Base-by-base conservation (phyloP, 352 stramenopile species). In the Thalassiosira hispida region DNA sequence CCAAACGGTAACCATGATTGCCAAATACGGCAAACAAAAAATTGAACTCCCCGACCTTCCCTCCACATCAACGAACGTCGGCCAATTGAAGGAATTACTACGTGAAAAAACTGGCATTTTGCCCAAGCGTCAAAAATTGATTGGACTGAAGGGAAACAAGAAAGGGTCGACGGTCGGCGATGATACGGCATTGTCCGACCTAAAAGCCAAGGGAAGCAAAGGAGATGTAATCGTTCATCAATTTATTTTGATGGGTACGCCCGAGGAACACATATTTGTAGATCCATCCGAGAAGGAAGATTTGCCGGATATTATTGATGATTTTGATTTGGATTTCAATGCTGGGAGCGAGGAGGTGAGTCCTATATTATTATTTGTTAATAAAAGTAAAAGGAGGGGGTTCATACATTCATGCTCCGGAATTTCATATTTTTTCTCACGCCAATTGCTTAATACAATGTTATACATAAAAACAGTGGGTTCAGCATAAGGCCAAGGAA, bases 181-280 rank as follows among this genome's bases (percentile, higher is more conserved):
- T 72, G 77, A 86, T 42, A 71, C 84, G 3, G 2, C 77, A 20
- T 20, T 93, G 14, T 74, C 33, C 11, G 59, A 85, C 14, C 57
- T 93, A 20, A 92, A 93, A 64, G 56, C 52, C 12, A 89, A 86
- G 47, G 56, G 53, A 33, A 18, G 27, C 33, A 62, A 42, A 47
- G 27, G 35, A 51, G 23, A 55, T 56, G 59, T 22, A 22, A 56
- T 77, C 46, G 40, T 86, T 9, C 80, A 90, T 73, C 65, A 91
- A 62, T 96, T 95, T 63, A 95, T 95, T 64, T 84, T 96, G n/a
- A 95, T 96, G 88, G 93, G 93, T 14, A 95, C 93, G 18, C 88
- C 88, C 0, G 93, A 96, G 73, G 89, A 88, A 51, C 31, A 95
- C 18, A 94, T 95, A 52, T 95, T 96, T 77, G 87, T 96, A 9